Evolutionary conservation across 305 asterid genomes (phyloP).

Genomic region (Solanum hybrid): DNA sequence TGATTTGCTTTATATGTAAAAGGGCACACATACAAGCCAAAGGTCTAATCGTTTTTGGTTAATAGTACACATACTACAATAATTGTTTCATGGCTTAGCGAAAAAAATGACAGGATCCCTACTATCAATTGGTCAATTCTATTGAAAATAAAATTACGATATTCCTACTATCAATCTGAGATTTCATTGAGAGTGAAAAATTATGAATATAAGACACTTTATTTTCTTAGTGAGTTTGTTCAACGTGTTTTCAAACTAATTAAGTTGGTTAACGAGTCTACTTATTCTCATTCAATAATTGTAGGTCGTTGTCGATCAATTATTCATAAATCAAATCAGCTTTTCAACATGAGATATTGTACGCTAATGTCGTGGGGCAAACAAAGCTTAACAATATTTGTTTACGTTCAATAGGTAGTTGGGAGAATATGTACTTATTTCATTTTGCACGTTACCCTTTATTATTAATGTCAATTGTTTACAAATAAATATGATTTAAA

Average conservation of each 20-base stretch:
- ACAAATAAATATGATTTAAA: background rate
- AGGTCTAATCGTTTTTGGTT: background rate
- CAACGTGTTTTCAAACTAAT: background rate
- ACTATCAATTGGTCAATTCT: no score
- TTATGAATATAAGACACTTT: background rate
- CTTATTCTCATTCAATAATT: background rate
- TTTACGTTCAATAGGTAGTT: background rate
- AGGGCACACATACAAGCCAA: background rate
- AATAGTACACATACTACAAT: background rate
- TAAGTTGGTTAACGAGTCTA: background rate
- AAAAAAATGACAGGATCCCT: background rate
- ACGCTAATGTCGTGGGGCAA: background rate
- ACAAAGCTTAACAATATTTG: background rate
- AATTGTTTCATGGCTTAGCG: background rate
- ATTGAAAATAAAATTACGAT: background rate
- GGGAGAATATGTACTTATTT: background rate
- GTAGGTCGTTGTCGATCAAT: background rate
- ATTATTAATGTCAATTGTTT: background rate
- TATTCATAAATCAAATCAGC: background rate
- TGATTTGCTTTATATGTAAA: background rate
- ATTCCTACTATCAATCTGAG: fast-evolving
- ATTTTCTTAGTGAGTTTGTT: background rate
- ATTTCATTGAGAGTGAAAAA: background rate
- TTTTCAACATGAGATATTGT: background rate
- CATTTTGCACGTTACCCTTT: background rate